These are phyloP conservation scores for Lepidium aucheri DNA, from an alignment of 345 rosid species.

Conservation along the genomic window DNA sequence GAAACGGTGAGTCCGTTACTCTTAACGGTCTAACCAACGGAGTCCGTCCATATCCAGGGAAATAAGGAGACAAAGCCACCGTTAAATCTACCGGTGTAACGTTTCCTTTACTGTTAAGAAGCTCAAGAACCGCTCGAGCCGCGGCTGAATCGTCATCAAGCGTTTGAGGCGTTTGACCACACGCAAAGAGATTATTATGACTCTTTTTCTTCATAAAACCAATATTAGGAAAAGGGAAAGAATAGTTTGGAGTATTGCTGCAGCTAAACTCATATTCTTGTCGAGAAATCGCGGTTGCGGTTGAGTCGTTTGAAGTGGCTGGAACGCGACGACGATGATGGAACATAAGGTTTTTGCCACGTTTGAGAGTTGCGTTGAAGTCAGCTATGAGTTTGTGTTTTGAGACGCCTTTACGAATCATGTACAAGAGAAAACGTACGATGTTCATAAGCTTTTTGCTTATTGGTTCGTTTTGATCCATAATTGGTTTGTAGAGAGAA, in stretches of 20 bases:
- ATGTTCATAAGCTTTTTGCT: slow-evolving; percentile 60
- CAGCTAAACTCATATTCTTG: slow-evolving; percentile 92
- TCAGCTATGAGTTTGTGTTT: slow-evolving; percentile 59
- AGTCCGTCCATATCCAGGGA: slow-evolving; percentile 79
- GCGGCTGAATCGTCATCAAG: slow-evolving; percentile 47
- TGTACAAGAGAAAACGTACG: slow-evolving; percentile 57
- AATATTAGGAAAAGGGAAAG: slow-evolving; percentile 33
- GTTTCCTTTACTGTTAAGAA: slow-evolving; percentile 36
- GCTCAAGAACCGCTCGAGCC: slow-evolving; percentile 50
- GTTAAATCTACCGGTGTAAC: slow-evolving; percentile 32
- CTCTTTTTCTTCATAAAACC: slow-evolving; percentile 32
- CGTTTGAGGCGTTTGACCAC: slow-evolving; percentile 58
- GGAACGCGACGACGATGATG: slow-evolving; percentile 30
- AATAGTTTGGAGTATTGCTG: slow-evolving; percentile 74
- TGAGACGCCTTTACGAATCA: slow-evolving; percentile 59
- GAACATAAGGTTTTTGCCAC: slow-evolving; percentile 75
- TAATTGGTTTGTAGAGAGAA: slow-evolving; percentile 8
- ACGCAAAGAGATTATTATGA: slow-evolving; percentile 41
- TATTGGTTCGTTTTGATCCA: slow-evolving; percentile 44
- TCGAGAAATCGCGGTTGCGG: slow-evolving; percentile 20
- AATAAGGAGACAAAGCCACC: slow-evolving; percentile 62
- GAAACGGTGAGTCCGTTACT: slow-evolving; percentile 94
- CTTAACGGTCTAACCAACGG: slow-evolving; percentile 73
- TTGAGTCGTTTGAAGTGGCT: background rate
- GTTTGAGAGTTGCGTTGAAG: slow-evolving; percentile 67